Conservation (phyloP, 1,284 basidiomycete species). For the Anthracocystis panici-leucophaei region DNA sequence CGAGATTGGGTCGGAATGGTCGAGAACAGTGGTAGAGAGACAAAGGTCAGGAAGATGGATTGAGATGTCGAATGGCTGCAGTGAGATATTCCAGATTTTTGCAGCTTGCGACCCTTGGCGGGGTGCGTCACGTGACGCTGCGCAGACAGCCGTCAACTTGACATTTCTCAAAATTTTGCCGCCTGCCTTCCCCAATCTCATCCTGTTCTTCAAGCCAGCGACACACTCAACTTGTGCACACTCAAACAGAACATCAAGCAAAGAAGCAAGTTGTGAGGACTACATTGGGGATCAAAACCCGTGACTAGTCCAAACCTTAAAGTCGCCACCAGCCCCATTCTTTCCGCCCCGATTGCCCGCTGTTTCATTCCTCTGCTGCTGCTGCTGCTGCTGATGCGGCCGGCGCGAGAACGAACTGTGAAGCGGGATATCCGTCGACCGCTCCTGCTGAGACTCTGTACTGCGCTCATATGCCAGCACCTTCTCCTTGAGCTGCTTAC, state of each 20-base stretch:
- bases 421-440: conserved; percentile 2
- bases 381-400: conserved; percentile 12
- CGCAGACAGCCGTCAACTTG: background rate
- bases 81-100: conserved; percentile 20
- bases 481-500: conserved; percentile 64
- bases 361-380: conserved; percentile 12
- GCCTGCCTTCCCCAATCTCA: background rate
- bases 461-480: conserved; percentile 71
- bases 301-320: conserved; percentile 42
- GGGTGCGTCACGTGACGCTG: conserved; percentile 21
- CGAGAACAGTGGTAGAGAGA: conserved; percentile 1
- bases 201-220: background rate
- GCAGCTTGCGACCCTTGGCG: conserved; percentile 23
- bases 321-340: conserved; percentile 19
- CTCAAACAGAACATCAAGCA: background rate
- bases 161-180: conserved; percentile 1
- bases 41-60: conserved; percentile 1
- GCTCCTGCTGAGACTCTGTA: conserved; percentile 29
- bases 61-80: conserved; percentile 13
- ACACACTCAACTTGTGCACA: background rate
- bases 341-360: conserved; percentile 2
- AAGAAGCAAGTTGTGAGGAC: no score
- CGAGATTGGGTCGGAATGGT: conserved; percentile 1
- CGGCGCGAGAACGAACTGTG: conserved; percentile 12
- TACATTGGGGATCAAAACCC: conserved; percentile 24